phyloP scores from a whole-genome alignment of 257 asterid species.

The Cinchona pubescens region DNA sequence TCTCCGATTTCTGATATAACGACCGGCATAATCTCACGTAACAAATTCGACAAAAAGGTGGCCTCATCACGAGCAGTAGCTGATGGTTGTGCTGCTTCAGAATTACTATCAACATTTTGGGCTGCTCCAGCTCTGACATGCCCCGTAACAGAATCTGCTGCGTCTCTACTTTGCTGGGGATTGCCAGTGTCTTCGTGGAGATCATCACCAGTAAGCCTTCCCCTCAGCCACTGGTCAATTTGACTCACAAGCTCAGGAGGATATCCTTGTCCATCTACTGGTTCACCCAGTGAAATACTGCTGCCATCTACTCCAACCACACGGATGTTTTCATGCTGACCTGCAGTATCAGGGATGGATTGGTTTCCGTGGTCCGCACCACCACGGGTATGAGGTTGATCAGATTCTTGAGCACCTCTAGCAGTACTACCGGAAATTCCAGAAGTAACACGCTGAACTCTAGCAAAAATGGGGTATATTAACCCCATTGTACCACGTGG shows the following conservation, averaged over 20 bases:
- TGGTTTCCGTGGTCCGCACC: conserved; percentile 31
- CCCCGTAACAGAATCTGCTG: conserved; percentile 29
- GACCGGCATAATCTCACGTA: conserved; percentile 80
- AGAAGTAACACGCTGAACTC: conserved; percentile 54
- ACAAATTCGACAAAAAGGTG: conserved; percentile 51
- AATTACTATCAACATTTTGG: conserved; percentile 32
- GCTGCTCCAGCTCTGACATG: conserved; percentile 35
- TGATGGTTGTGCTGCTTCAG: conserved; percentile 37
- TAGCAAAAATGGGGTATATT: conserved; percentile 71
- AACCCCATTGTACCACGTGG: conserved; percentile 71
- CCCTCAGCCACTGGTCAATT: conserved; percentile 56
- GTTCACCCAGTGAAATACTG: conserved; percentile 35
- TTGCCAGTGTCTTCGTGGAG: conserved; percentile 22
- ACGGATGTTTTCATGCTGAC: conserved; percentile 37
- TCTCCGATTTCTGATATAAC: conserved; percentile 48
- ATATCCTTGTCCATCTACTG: conserved; percentile 38
- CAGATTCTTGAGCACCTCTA: conserved; percentile 48
- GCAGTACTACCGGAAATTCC: conserved; percentile 39
- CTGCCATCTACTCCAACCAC: conserved; percentile 39
- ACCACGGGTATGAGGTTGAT: conserved; percentile 34
- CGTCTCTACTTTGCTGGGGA: conserved; percentile 18
- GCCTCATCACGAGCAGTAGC: conserved; percentile 57
- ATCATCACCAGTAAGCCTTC: conserved; percentile 51
- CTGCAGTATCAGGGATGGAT: conserved; percentile 37
- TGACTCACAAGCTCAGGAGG: conserved; percentile 45